These are phyloP conservation scores for Immersiella caudata DNA, from an alignment of 495 filamentous ascomycete genomes.

Conservation along the genomic window DNA sequence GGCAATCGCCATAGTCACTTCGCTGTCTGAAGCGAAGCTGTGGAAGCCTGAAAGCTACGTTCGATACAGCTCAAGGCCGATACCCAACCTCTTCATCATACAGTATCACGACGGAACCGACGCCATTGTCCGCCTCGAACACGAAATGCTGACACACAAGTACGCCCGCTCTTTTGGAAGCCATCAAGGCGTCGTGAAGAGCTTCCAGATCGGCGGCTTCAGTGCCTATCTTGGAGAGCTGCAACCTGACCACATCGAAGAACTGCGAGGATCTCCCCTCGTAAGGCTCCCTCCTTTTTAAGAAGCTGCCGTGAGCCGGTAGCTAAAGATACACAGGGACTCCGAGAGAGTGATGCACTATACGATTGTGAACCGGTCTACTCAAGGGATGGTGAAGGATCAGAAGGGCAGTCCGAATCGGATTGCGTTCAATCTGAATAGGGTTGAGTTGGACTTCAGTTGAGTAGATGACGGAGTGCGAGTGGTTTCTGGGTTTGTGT, in stretches of 20 bases:
- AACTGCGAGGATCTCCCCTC: constrained; percentile 6
- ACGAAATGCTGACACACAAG: not conserved
- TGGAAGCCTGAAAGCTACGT: not conserved
- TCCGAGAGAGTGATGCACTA: constrained; percentile 19
- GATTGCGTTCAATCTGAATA: constrained; percentile 27
- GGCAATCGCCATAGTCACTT: not conserved
- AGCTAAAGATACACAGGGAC: constrained; percentile 15
- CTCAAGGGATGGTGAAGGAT: constrained; percentile 32
- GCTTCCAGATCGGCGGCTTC: constrained; percentile 19
- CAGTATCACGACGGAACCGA: constrained; percentile 20
- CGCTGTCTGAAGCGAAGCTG: not conserved
- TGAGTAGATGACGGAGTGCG: not conserved
- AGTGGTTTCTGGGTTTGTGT: too few species aligned
- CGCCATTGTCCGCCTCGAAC: not conserved
- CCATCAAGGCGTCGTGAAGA: constrained; percentile 13
- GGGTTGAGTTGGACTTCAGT: not conserved
- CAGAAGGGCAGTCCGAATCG: constrained; percentile 25
- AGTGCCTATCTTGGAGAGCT: constrained; percentile 20
- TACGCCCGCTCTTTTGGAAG: not conserved
- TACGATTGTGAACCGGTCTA: constrained; percentile 43
- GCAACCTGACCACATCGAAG: not conserved
- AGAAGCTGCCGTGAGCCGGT: too few species aligned
- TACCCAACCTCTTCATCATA: constrained; percentile 25
- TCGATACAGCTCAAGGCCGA: constrained; percentile 13
- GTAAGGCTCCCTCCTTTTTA: constrained; percentile 6